Evolutionary conservation across 73 alveolate genomes (phyloP).

Genomic region (Paramecium sonneborni): DNA sequence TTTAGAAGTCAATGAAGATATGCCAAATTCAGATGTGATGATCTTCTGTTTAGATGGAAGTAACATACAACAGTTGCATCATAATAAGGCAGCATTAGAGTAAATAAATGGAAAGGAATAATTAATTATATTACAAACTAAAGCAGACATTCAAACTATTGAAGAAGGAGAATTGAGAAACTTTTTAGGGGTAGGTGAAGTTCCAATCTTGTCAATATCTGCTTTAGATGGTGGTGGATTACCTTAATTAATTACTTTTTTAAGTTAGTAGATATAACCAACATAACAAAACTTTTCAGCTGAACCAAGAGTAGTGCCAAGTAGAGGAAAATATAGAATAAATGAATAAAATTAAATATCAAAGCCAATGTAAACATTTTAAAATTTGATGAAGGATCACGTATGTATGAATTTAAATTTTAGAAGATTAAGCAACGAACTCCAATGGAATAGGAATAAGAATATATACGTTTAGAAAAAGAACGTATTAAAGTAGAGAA

Average conservation of each 20-base stretch:
- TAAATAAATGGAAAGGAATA: constrained; percentile 25
- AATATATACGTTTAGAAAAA: constrained; percentile 63
- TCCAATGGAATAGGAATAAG: constrained; percentile 70
- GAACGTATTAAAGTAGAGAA: constrained; percentile 71
- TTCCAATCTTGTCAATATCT: background rate
- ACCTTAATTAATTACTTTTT: background rate
- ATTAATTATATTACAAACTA: constrained; percentile 49
- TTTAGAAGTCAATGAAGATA: constrained; percentile 62
- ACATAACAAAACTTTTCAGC: constrained; percentile 60
- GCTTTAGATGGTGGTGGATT: constrained; percentile 24
- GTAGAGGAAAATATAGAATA: constrained; percentile 66
- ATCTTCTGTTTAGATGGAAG: constrained; percentile 59
- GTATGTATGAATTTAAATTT: constrained; percentile 46
- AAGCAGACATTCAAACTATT: constrained; percentile 43
- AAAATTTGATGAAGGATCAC: constrained; percentile 67
- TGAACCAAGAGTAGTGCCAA: constrained; percentile 72
- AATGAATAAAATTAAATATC: constrained; percentile 67
- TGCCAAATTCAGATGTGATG: constrained; percentile 40
- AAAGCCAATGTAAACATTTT: constrained; percentile 55
- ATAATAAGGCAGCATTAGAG: constrained; percentile 18
- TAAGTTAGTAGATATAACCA: background rate
- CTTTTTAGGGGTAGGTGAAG: background rate
- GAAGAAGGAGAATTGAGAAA: constrained; percentile 21
- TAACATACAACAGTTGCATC: constrained; percentile 49
- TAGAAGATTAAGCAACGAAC: constrained; percentile 64